Evolutionary conservation across 257 asterid genomes (phyloP), one percentile per base, ranked within the genome.

Genomic region (Plectranthus barbatus): DNA sequence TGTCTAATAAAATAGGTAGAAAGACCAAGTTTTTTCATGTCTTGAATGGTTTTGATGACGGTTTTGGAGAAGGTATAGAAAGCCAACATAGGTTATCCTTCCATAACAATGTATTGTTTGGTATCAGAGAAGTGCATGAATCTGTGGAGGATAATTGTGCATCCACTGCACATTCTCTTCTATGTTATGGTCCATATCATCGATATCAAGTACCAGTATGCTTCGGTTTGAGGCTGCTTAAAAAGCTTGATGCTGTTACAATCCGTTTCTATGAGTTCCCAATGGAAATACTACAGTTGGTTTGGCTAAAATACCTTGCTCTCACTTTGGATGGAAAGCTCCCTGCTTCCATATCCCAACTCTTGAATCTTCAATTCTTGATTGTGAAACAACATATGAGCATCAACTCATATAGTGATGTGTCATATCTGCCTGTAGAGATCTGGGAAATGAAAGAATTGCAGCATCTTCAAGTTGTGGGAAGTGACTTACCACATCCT

Each of bases 281-380:
- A 9, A 1, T 53, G 13, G 46, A 66, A 12, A 14, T 64, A 13
- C 17, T 64, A 9, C 13, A 51, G 14, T 11, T 50, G 14, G 18
- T 8, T 15, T 37, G 29, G 10, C 1, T 66, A 37, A 42, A 31
- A 56, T 66, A 66, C 64, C 64, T 66, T 44, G 17, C 64, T 13
- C 60, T 66, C 41, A 55, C 64, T 54, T 55, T 4, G 5, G 15
- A 56, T 9, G 64, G 36, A 9, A 31, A 44, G 0, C 47, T 66
- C 56, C 72, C 64, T 55, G 0, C 57, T 45, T 66, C 64, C 56
- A 55, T 66, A 55, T 66, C 64, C 48, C 23, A 31, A 18, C 72
- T 55, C 40, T 31, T 20, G 55, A 55, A 33, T 53, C 72, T 66
- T 26, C 56, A 66, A 4, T 66, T 23, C 71, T 41, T 66, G 56